A percentile compares a stretch with the other conserved stretches of the same genome.
Evolutionary conservation across 1,284 basidiomycete species (phyloP).

Genomic region (Agroathelia rolfsii): DNA sequence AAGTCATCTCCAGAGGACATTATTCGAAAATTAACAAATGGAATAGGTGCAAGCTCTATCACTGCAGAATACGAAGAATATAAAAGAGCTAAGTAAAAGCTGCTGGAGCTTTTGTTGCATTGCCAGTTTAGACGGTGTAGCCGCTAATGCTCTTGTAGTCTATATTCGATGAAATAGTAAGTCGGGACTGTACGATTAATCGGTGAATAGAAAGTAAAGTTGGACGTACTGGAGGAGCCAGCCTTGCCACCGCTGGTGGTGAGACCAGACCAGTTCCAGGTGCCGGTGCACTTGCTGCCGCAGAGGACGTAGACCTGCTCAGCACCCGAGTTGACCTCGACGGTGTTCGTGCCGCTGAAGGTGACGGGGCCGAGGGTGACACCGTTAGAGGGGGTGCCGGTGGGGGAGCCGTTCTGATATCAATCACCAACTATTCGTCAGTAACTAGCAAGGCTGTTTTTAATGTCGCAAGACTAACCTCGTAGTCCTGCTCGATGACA

Average conservation of each 20-base stretch:
- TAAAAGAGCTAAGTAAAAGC: too few relatives aligned
- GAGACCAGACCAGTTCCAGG: constrained; percentile 4
- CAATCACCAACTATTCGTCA: too few relatives aligned
- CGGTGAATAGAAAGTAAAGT: too few relatives aligned
- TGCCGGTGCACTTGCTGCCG: constrained; percentile 3
- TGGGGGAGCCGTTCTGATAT: constrained; percentile 4
- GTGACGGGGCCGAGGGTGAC: constrained; percentile 4
- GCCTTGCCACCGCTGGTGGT: constrained; percentile 2
- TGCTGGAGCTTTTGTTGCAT: too few relatives aligned
- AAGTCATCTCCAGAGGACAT: too few relatives aligned
- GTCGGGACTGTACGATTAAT: neutral
- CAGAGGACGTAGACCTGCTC: constrained; percentile 5
- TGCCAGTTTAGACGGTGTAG: constrained; percentile 1
- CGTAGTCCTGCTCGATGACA: constrained; percentile 5
- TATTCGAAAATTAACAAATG: too few relatives aligned
- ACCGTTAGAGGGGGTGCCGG: constrained; percentile 5
- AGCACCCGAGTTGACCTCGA: neutral
- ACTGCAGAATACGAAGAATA: too few relatives aligned
- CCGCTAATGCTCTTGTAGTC: constrained; percentile 2
- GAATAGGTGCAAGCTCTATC: too few relatives aligned
- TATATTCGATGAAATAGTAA: neutral
- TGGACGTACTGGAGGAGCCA: constrained; percentile 1
- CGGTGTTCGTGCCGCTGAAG: constrained; percentile 1
- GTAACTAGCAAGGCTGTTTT: neutral
- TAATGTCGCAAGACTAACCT: too few relatives aligned